phyloP scores from a whole-genome alignment of 2,329 filamentous ascomycete species.

The Verticillium longisporum region DNA sequence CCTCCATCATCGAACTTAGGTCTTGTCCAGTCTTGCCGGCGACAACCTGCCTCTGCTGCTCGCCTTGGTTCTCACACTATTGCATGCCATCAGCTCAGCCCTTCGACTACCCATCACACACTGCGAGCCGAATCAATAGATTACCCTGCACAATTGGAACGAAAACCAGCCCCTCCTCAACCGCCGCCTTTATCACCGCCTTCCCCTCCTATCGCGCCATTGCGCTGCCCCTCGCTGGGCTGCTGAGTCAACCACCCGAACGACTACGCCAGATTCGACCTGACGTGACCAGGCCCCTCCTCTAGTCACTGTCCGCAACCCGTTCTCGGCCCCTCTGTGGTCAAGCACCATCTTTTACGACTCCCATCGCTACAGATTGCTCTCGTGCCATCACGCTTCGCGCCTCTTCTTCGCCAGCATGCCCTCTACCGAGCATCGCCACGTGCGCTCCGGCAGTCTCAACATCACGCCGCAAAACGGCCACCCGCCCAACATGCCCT shows the following conservation, averaged over 20 bases:
- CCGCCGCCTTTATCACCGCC: background rate
- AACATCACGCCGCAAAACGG: constrained; percentile 35
- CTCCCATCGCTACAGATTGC: background rate
- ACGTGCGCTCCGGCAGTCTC: constrained; percentile 51
- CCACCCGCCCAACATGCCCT: constrained; percentile 21
- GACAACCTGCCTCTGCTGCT: background rate
- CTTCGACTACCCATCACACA: background rate
- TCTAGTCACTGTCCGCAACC: background rate
- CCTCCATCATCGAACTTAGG: background rate
- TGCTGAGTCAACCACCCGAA: background rate
- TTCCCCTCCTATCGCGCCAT: background rate
- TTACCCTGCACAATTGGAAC: background rate
- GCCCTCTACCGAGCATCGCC: constrained; percentile 39
- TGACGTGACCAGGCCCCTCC: background rate
- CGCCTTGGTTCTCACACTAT: background rate
- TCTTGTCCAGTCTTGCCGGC: background rate
- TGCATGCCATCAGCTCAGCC: background rate
- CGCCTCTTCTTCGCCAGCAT: constrained; percentile 8
- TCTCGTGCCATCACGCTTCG: constrained; percentile 1
- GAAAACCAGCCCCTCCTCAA: background rate
- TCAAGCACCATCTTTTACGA: background rate
- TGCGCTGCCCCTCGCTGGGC: background rate
- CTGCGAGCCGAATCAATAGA: background rate
- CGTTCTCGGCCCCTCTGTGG: background rate
- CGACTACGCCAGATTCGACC: background rate